Evolutionary conservation across 2,329 filamentous ascomycete genomes (phyloP), one percentile per base, ranked within the genome.

Genomic region (Ophiostoma ulmi): DNA sequence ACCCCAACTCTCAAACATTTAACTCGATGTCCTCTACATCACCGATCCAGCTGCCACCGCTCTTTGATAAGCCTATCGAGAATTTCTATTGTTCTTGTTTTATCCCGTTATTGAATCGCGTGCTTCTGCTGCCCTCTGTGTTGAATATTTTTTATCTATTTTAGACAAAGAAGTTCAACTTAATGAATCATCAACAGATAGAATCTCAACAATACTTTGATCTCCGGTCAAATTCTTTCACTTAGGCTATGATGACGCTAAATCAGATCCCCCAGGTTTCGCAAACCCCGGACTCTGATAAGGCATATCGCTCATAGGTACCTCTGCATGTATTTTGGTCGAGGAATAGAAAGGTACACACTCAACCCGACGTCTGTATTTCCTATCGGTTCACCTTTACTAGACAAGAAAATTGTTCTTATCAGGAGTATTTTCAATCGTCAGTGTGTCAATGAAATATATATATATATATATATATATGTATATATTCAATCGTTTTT

Each of bases 201-300:
- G 3, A 35, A 31, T 14, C 58, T 11, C 11, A 61, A 7, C 3
- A 22, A 26, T 13, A 13, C 8, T 58, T 14, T 58, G 8, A 11
- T 58, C 6, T 58, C 52, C 52, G n/a, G 44, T 26, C 52, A 5
- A 26, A 11, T 26, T 20, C 26, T 3, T 58, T 26, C 52, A 26
- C 11, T 22, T 26, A n/a, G 22, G 26, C 26, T n/a, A 61, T 69
- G 17, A 22, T 39, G 17, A 38, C 48, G 35, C 67, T 65, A 65
- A 39, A 38, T 65, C 63, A 65, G 63, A 65, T 65, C 63, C 63
- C 63, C 63, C 63, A 35, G 63, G 17, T 65, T 65, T 65, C 17
- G 58, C 58, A 14, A 61, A 31, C 58, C 58, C 58, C 58, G 20
- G 58, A 61, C n/a, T 61, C 58, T 2, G 58, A 58, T 26, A 48